Conservation (phyloP, 2,329 filamentous ascomycete species). For the Chrysoporthe cubensis region DNA sequence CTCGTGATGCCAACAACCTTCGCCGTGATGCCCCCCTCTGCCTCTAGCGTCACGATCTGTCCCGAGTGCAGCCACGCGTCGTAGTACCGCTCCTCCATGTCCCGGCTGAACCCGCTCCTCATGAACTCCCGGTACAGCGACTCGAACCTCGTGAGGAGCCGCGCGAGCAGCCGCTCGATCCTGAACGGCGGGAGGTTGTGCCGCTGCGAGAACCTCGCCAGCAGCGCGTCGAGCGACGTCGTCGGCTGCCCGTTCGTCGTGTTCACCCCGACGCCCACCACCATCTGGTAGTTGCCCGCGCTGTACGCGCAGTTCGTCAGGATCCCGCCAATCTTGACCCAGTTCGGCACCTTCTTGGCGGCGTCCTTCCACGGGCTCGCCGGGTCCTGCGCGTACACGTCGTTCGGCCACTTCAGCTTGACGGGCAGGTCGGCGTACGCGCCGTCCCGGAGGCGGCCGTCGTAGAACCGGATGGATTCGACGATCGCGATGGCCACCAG, state of each 20-base stretch:
- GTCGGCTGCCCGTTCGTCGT: slow-evolving; percentile 83
- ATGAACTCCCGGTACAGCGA: slow-evolving; percentile 76
- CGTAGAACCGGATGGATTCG: slow-evolving; percentile 80
- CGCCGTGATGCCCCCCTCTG: slow-evolving; percentile 74
- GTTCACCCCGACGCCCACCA: slow-evolving; percentile 88
- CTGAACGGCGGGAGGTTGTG: slow-evolving; percentile 61
- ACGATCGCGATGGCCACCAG: slow-evolving; percentile 86
- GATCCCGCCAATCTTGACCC: slow-evolving; percentile 92
- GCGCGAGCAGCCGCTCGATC: slow-evolving; percentile 80
- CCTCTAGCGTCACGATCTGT: slow-evolving; percentile 74
- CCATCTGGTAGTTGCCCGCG: slow-evolving; percentile 76
- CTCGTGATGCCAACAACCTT: slow-evolving; percentile 83
- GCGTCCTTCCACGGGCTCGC: slow-evolving; percentile 36
- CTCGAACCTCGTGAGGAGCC: slow-evolving; percentile 79
- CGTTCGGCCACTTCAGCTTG: slow-evolving; percentile 96
- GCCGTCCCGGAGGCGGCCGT: slow-evolving; percentile 35
- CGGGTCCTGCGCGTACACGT: slow-evolving; percentile 76
- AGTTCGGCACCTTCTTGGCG: slow-evolving; percentile 47
- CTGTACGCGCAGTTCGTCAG: slow-evolving; percentile 87
- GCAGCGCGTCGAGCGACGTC: slow-evolving; percentile 79
- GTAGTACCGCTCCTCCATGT: slow-evolving; percentile 80
- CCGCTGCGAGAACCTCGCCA: slow-evolving; percentile 44
- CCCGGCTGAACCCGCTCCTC: slow-evolving; percentile 71
- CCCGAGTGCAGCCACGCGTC: slow-evolving; percentile 82
- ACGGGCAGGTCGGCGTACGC: slow-evolving; percentile 74